Base-by-base conservation (phyloP, 371 early-diverging fungal genomes). In the Circinella umbellata region DNA sequence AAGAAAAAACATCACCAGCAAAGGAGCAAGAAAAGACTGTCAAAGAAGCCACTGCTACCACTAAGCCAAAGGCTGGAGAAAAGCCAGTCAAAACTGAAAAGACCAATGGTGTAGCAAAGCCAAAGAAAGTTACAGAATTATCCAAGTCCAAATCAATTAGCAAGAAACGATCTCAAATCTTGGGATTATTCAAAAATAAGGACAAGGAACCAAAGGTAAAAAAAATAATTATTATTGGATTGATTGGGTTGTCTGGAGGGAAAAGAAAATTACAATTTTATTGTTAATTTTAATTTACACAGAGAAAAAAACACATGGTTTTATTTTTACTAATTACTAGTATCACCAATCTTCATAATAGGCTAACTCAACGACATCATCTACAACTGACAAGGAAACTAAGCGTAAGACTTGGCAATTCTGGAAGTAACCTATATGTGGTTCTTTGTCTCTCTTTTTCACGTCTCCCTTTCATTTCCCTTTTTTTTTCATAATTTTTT, bases 331-430 rank as follows among this genome's bases (percentile, higher is more conserved):
- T 51, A 5, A n/a, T 17, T 51, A 13, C 15, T 51, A 13, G 1
- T n/a, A 51, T 17, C 5, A 51, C 51, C 7, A n/a, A 51, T 51
- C 14, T 5, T 5, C 15, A 15, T 15, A 61, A 15, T 15, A 61
- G 68, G 18, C 48, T 17, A 69, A 64, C 53, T 57, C 68, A 17
- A 46, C 67, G 7, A 61, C 61, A 9, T 15, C 63, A 4, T 47
- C 62, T 18, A 69, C 63, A 15, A 60, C 68, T 14, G 68, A 72
- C 35, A 72, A 72, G 65, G 68, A 72, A 53, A 46, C 68, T 2
- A 72, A 72, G 65, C 72, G 68, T 34, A 72, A 72, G 61, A 68
- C 72, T n/a, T 72, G 72, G 72, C 72, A 72, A 60, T 72, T 72
- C 72, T 72, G 72, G 72, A 72, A 72, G 68, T 68, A 64, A 64